Conservation (phyloP, 371 early-diverging fungal genomes). For the Mucor racemosus region DNA sequence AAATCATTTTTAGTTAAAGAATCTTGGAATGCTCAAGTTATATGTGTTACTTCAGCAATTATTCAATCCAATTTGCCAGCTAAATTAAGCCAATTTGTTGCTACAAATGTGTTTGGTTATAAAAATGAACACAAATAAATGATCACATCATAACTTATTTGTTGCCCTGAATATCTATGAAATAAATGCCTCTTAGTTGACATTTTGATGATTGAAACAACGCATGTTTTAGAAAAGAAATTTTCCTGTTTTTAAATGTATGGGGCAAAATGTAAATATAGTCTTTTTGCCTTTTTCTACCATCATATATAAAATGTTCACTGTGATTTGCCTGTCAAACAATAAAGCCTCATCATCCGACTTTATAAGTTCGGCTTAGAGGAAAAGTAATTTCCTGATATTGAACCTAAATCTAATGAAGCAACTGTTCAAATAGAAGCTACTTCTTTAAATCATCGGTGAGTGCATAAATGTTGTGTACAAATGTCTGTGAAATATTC, state of each 20-base stretch:
- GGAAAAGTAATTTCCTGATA: no score
- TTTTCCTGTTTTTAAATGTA: background rate
- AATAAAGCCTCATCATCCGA: no score
- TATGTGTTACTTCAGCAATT: constrained; percentile 32
- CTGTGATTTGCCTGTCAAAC: background rate
- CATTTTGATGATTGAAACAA: background rate
- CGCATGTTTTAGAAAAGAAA: background rate
- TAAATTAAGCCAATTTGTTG: constrained; percentile 26
- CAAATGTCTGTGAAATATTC: no score
- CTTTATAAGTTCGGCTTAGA: no score
- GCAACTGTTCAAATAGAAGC: no score
- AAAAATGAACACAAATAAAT: background rate
- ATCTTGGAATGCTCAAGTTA: constrained; percentile 46
- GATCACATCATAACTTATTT: background rate
- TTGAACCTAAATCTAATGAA: no score
- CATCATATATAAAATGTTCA: background rate
- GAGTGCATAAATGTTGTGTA: no score
- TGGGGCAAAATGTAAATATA: background rate
- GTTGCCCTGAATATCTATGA: background rate
- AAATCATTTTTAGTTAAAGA: constrained; percentile 37
- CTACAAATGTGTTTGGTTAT: constrained; percentile 38
- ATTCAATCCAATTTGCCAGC: constrained; percentile 39
- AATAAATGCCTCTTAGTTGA: background rate
- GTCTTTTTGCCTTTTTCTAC: constrained; percentile 2
- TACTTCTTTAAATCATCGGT: no score